Base-by-base conservation (phyloP, 225 moss, liverwort and hornwort species). In the Pleurozium schreberi region DNA sequence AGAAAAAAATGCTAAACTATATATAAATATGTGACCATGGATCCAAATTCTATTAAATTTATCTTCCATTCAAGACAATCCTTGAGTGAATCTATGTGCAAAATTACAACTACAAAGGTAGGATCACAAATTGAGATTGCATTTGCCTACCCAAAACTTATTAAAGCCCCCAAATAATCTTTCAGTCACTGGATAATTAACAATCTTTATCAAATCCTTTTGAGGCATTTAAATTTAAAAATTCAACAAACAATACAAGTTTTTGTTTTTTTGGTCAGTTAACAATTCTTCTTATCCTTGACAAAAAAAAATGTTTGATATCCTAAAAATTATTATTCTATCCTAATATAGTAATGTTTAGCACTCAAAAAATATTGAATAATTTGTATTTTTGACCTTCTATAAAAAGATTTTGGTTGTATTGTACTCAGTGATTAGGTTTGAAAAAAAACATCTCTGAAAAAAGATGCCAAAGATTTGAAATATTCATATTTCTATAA, bases 401-500 rank as follows among this genome's bases (percentile, higher is more conserved):
- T 75, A 2, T 13, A 30, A 18, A 47, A 47, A 7, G 19, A n/a
- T n/a, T 47, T 30, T 74, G 30, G 6, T 30, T 30, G 6, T 47
- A 45, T 0, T 0, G 0, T 31, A 18, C 2, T 30, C 18, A 45
- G 3, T 28, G 28, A 6, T 22, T 68, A n/a, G 2, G 4, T 4
- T 22, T 7, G 4, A 4, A 5, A 43, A 28, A 71, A 42, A 27
- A 43, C 12, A 67, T 67, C 10, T 3, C 10, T 6, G 6, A 67
- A 20, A 67, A 11, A 36, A 38, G 38, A 67, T 67, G 21, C 21
- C 11, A 38, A 64, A 38, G 11, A 20, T 38, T 21, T 66, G 8
- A 1, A 64, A 64, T 31, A 16, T 4, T 33, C 15, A 63, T 28
- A 30, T 64, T 64, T 33, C 28, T 64, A 33, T 16, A 33, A 33